Conservation (phyloP, 177 flowering plant species). For the Vitis hybrid region DNA sequence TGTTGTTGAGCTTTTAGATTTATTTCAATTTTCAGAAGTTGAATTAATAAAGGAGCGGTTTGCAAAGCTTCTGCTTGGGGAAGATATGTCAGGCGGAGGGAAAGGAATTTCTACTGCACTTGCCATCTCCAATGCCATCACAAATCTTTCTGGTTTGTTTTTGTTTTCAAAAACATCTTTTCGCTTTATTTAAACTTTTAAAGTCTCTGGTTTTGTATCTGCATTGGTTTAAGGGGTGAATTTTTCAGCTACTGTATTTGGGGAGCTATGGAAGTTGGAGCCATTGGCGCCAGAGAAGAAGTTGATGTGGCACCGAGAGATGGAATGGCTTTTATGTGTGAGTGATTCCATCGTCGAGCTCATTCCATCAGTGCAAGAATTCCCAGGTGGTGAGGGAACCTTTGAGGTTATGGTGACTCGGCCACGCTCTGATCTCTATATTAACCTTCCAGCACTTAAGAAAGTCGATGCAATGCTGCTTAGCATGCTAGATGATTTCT, state of each 20-base stretch:
- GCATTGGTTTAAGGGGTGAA: neutral
- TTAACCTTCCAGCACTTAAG: slow-evolving; percentile 73
- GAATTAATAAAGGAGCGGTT: slow-evolving; percentile 84
- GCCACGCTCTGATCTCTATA: slow-evolving; percentile 57
- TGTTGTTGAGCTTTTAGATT: neutral
- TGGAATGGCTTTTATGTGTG: slow-evolving; percentile 71
- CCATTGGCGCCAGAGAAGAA: slow-evolving; percentile 61
- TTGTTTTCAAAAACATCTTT: too few species aligned
- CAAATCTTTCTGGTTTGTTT: slow-evolving; percentile 65
- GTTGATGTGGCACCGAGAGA: slow-evolving; percentile 66
- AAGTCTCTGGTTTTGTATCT: neutral
- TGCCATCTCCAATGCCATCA: slow-evolving; percentile 82
- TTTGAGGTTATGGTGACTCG: slow-evolving; percentile 76
- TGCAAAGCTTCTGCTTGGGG: slow-evolving; percentile 78
- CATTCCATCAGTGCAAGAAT: slow-evolving; percentile 50
- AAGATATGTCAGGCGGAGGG: slow-evolving; percentile 88
- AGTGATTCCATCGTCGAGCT: slow-evolving; percentile 74
- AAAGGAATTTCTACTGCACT: slow-evolving; percentile 80
- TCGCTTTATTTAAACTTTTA: too few species aligned
- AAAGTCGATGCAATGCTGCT: slow-evolving; percentile 74
- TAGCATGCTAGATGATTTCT: slow-evolving; percentile 59
- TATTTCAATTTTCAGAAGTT: slow-evolving; percentile 37
- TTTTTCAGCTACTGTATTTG: slow-evolving; percentile 70
- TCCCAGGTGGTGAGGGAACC: slow-evolving; percentile 52
- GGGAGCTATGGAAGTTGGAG: slow-evolving; percentile 76